Base-by-base conservation (phyloP, 257 asterid species). In the Mitragyna speciosa region DNA sequence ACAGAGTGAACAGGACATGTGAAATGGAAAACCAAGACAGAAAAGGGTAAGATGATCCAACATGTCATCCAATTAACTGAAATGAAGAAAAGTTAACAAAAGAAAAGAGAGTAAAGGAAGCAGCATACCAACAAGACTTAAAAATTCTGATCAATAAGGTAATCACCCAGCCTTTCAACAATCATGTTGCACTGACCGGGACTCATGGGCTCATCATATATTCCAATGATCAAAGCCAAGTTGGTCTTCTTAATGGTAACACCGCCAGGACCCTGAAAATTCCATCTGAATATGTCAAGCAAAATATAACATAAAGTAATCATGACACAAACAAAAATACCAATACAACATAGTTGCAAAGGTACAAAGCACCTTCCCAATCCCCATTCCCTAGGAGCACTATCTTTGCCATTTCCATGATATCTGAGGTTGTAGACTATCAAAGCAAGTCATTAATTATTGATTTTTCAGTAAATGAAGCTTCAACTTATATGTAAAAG, bases 111-210 rank as follows among this genome's bases (percentile, higher is more conserved):
- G 31, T 36, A 20, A 45, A 24, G 30, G 15, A 78, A 22, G 63
- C 14, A 51, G 33, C 79, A 30, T 79, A 79, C 80, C 83, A 67
- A 77, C 39, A 26, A 11, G 69, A 45, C 75, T 36, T 86, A 84
- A 70, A 84, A 71, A 47, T 83, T 76, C 77, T 84, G 87, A 0
- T 84, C 87, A 19, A 68, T 5, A 76, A 86, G 87, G 74, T 83
- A 86, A 68, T 86, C 89, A 48, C 89, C 89, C 82, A 86, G 73
- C 87, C 84, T 83, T 52, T 86, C 89, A 48, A 86, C 89, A 43
- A 86, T 82, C 84, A 86, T 75, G 81, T 84, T 86, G 86, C 89
- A 86, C 80, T 86, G 87, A 0, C 87, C 86, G 30, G 89, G 84
- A 76, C 84, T 73, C 87, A 86, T 82, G 47, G 89, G 89, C 81